phyloP scores from a whole-genome alignment of 31 red algal genomes.

The Odonthalia washingtoniensis region DNA sequence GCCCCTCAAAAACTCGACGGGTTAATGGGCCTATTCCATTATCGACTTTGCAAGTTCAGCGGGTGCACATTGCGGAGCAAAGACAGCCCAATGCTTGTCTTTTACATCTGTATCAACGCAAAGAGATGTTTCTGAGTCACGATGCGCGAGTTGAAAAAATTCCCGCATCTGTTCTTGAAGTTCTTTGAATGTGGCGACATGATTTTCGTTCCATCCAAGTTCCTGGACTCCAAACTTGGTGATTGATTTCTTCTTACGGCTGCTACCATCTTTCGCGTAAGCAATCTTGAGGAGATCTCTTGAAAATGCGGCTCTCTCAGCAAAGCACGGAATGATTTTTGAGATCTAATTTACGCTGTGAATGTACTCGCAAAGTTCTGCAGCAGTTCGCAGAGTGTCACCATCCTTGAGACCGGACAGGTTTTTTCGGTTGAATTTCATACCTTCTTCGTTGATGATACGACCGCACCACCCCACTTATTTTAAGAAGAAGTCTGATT shows the following conservation, averaged over 20 bases:
- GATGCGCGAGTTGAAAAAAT: not conserved
- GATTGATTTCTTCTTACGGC: not conserved
- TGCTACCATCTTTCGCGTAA: not conserved
- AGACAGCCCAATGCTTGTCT: not conserved
- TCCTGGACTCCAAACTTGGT: not conserved
- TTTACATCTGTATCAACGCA: not conserved
- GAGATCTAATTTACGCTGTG: not conserved
- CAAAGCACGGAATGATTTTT: not conserved
- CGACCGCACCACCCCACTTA: not conserved
- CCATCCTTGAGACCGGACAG: too few relatives aligned
- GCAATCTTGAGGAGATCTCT: not conserved
- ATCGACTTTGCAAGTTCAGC: too few relatives aligned
- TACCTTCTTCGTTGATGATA: not conserved
- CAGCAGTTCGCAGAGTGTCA: not conserved
- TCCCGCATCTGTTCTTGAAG: not conserved
- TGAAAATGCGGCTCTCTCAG: conserved; percentile 1
- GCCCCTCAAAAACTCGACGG: not conserved
- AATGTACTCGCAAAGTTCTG: conserved; percentile 9
- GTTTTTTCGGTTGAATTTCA: not conserved
- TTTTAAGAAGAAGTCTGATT: not conserved
- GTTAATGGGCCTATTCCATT: not conserved
- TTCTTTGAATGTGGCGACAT: not conserved
- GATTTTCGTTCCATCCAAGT: not conserved
- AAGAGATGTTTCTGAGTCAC: not conserved
- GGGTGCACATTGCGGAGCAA: not conserved